Evolutionary conservation across 148 eudicot genomes (phyloP).

Genomic region (Cornus controversa): DNA sequence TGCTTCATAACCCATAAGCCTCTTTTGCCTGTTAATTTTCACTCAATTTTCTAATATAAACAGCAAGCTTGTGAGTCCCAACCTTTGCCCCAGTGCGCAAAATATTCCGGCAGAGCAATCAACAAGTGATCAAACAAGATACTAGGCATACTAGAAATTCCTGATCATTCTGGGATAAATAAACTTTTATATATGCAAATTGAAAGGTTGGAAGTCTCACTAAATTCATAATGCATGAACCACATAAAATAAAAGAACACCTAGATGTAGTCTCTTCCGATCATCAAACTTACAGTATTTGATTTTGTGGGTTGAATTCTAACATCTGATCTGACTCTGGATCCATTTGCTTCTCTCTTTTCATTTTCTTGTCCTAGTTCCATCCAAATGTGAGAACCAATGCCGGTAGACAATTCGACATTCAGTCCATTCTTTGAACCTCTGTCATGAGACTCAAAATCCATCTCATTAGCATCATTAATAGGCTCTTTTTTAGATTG

Average conservation of each 20-base stretch:
- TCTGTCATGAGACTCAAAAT: slow-evolving; percentile 1
- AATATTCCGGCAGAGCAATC: background rate
- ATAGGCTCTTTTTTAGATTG: background rate
- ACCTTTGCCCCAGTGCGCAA: no score
- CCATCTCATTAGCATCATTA: background rate
- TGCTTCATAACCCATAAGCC: no score
- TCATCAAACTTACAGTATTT: slow-evolving; percentile 15
- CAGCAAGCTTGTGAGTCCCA: no score
- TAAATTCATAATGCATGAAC: background rate
- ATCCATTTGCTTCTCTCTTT: background rate
- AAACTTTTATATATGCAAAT: no score
- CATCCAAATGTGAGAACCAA: slow-evolving; percentile 18
- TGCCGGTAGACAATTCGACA: background rate
- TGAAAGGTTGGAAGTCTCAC: background rate
- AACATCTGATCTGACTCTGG: background rate
- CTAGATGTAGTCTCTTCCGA: background rate
- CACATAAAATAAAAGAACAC: no score
- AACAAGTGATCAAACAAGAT: no score
- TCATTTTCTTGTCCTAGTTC: slow-evolving; percentile 22
- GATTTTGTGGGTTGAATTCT: slow-evolving; percentile 5
- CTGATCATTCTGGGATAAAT: background rate
- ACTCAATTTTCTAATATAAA: no score
- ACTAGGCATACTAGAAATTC: no score
- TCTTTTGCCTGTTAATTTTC: no score
- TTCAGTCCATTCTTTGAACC: slow-evolving; percentile 10